phyloP scores from a whole-genome alignment of 306 rosid genomes.

The Castanopsis chinensis region DNA sequence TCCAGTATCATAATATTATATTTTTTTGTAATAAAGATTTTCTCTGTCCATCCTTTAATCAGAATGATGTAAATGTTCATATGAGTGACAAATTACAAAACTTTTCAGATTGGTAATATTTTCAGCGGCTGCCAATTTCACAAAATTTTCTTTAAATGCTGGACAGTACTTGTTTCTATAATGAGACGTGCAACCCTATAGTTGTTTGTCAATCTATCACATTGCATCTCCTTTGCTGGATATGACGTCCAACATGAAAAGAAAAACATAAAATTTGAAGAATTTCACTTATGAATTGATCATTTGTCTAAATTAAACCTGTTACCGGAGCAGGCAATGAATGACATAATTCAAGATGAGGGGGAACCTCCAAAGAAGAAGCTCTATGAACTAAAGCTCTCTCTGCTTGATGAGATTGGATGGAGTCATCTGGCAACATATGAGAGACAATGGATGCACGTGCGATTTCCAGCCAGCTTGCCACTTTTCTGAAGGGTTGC shows the following conservation, averaged over 20 bases:
- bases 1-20: background rate
- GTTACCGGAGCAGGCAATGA: slow-evolving; percentile 46
- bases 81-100: background rate
- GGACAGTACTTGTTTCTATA: background rate
- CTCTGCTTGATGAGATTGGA: slow-evolving; percentile 76
- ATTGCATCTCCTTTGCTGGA: background rate
- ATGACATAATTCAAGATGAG: slow-evolving; percentile 74
- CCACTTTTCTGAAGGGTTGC: slow-evolving; percentile 58
- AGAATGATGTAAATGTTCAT: background rate
- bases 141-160: background rate
- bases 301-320: slow-evolving; percentile 1
- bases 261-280: background rate
- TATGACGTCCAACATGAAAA: background rate
- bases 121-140: background rate
- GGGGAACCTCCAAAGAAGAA: slow-evolving; percentile 77
- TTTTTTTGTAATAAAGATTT: background rate
- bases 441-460: slow-evolving; percentile 86
- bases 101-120: background rate
- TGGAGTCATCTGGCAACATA: slow-evolving; percentile 73
- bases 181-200: background rate
- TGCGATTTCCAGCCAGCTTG: slow-evolving; percentile 76
- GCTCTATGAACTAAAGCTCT: slow-evolving; percentile 70
- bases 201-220: background rate
- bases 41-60: background rate
- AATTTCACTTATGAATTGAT: background rate